Base-by-base conservation (phyloP, 2,329 filamentous ascomycete species). In the Mycocentrospora acerina region DNA sequence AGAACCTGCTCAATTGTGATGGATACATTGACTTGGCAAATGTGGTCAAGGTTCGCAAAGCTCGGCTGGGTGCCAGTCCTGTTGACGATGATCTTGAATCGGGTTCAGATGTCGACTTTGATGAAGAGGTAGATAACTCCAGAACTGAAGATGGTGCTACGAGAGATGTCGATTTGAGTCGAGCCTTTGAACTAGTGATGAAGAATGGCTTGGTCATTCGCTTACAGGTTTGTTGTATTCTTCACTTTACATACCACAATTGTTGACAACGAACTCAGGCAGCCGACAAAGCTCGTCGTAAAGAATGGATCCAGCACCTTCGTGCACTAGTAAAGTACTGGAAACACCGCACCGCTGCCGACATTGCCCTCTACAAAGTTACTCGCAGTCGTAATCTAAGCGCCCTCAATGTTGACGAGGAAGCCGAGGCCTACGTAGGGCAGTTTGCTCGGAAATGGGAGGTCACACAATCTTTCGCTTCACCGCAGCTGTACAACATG, bases 381-480 rank as follows among this genome's bases (percentile, higher is more conserved):
- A 74, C 80, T 4, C 75, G 82, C 14, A 68, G 72, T 35, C 72
- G 73, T 35, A 86, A 86, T 47, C 71, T 85, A 22, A 69, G 76
- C 28, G 67, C 73, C 5, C 70, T 86, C 34, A 76, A 78, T 33
- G 82, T 86, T 40, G 81, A 85, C 55, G 82, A 86, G 56, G 78
- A 81, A 48, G 72, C 77, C 49, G 82, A 86, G 62, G 81, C 82
- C 1, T 66, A 77, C 29, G 64, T 85, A n/a, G 82, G 82, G 8
- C 81, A 84, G 53, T 85, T 81, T 54, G 81, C 81, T 0, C 71
- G 74, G 48, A 85, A 85, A 53, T 86, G 82, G 82, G 82, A 86
- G 59, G 81, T 85, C 15, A 78, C 73, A 12, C 76, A 81, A 46
- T 78, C 80, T 1, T 76, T 77, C 49, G 80, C 82, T n/a, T 82